Conservation (phyloP, 2,329 filamentous ascomycete species). For the Pseudogymnoascus sp. region DNA sequence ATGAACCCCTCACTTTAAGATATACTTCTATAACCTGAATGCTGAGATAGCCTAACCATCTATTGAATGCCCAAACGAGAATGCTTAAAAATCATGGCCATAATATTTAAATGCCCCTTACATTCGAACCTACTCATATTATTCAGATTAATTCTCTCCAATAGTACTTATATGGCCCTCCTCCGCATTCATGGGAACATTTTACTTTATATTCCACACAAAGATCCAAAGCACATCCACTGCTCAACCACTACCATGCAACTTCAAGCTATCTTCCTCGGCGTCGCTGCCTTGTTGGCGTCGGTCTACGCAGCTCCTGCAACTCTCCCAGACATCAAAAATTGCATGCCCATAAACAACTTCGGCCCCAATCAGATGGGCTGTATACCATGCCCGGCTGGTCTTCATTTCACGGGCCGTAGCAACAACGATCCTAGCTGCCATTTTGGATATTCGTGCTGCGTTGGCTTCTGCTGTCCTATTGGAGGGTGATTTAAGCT, state of each 20-base stretch:
- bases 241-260: neutral
- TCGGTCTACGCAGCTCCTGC: neutral
- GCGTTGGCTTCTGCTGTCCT: neutral
- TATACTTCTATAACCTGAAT: neutral
- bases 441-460: neutral
- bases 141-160: neutral
- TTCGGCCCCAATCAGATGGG: neutral
- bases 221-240: neutral
- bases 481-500: neutral
- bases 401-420: neutral
- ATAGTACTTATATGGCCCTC: neutral
- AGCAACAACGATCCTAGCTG: neutral
- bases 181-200: neutral
- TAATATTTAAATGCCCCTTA: neutral
- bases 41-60: neutral
- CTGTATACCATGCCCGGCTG: neutral
- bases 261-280: slow-evolving; percentile 22
- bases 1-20: neutral
- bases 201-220: neutral
- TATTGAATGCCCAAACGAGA: neutral
- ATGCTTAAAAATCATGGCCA: neutral
- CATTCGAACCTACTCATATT: neutral
- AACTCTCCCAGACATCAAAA: neutral
- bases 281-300: neutral
- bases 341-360: neutral